Percentiles rank a stretch among this genome's conserved stretches.
Evolutionary conservation across 176 grass and related monocot species (phyloP).

Genomic region (Zoysia pacifica): DNA sequence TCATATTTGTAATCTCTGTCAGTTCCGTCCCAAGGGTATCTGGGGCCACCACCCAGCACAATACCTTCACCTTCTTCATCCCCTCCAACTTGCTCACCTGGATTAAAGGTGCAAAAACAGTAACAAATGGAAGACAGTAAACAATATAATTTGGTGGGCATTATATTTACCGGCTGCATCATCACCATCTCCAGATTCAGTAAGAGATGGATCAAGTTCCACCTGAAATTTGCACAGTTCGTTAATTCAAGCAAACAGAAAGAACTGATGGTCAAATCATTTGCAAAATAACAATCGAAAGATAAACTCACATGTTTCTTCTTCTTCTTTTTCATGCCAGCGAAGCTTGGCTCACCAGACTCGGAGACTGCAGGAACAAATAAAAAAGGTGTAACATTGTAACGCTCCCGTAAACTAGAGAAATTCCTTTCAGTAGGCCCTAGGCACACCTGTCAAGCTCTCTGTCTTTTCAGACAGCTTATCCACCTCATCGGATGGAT

Average conservation of each 20-base stretch:
- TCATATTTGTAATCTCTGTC: slow-evolving; percentile 97
- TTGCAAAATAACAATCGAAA: slow-evolving; percentile 9
- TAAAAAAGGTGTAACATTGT: slow-evolving; percentile 5
- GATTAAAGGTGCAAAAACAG: slow-evolving; percentile 4
- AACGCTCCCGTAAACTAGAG: neutral
- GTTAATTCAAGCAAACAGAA: slow-evolving; percentile 4
- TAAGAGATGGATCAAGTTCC: slow-evolving; percentile 55
- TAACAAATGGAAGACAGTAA: neutral
- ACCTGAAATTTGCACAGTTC: slow-evolving; percentile 46
- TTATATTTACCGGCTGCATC: slow-evolving; percentile 41
- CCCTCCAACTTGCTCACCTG: slow-evolving; percentile 80
- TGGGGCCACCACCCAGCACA: slow-evolving; percentile 44
- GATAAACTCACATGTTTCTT: slow-evolving; percentile 79
- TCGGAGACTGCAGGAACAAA: slow-evolving; percentile 53
- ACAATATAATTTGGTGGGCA: neutral
- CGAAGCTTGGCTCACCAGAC: slow-evolving; percentile 58
- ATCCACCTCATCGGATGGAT: slow-evolving; percentile 75
- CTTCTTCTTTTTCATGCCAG: slow-evolving; percentile 96
- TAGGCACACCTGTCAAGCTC: slow-evolving; percentile 43
- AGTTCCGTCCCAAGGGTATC: slow-evolving; percentile 88
- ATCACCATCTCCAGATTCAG: slow-evolving; percentile 46
- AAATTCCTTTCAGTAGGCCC: neutral
- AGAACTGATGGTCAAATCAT: slow-evolving; percentile 3
- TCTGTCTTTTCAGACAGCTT: slow-evolving; percentile 79
- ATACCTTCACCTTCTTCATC: slow-evolving; percentile 89